Base-by-base conservation (phyloP, 306 rosid genomes). In the Styphnolobium japonicum region DNA sequence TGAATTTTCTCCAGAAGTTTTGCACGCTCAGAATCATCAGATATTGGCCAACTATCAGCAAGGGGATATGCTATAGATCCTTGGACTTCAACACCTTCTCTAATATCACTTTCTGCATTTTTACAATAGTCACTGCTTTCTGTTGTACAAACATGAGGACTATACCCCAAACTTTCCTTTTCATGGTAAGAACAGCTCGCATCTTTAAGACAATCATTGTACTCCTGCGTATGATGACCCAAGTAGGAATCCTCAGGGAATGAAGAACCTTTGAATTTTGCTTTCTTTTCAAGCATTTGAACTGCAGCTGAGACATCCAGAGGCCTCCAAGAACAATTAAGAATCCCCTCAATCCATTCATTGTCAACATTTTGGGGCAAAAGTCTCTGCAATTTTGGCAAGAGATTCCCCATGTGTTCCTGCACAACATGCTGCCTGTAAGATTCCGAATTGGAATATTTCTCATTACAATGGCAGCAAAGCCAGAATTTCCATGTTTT, bases 271-370 rank as follows among this genome's bases (percentile, higher is more conserved):
- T 77, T 84, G 55, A 65, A 76, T 64, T 79, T 90, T 43, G 78
- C 78, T 85, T 82, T 86, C 83, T 82, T 76, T 39, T 67, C 83
- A n/a, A 96, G 77, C 96, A 91, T 88, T 84, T 84, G 83, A 78
- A 88, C 89, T 12, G 97, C 87, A 73, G 97, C 96, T 7, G 85
- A 84, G 56, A 86, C 87, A 68, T 96, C 97, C 81, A 96, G 52
- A 7, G 99, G 92, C 81, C 88, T 96, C 98, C 98, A 96, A 77
- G 97, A 82, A 86, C 88, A 87, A 63, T 86, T 87, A 37, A 81
- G 93, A 87, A 96, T 89, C 97, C 90, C 89, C 85, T 91, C 92
- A 49, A 78, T 71, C 99, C 94, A 90, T 73, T 90, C 97, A 84
- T 68, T 84, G 39, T 91, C 95, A 66, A 93, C 88, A 76, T 80